These are phyloP conservation scores for Novymonas esmeraldas DNA, from an alignment of 208 protist species.

Conservation along the genomic window DNA sequence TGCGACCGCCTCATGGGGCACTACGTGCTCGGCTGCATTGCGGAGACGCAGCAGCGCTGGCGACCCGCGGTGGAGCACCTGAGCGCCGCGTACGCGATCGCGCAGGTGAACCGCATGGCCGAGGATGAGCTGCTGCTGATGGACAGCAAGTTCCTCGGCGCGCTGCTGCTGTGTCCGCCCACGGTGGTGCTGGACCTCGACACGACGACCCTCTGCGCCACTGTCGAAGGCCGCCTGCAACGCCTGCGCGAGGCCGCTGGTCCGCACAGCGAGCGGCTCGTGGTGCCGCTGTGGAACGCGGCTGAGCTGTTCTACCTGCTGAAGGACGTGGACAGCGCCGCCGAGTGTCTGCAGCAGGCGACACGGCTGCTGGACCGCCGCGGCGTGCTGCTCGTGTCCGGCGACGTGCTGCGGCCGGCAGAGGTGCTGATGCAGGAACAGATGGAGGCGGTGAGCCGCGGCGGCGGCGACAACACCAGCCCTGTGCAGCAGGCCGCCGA, in stretches of 20 bases:
- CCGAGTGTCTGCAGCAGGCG: conserved; percentile 41
- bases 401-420: conserved; percentile 45
- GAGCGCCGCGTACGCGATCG: conserved; percentile 52
- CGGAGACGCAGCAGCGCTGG: conserved; percentile 45
- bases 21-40: conserved; percentile 25
- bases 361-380: conserved; percentile 54
- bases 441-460: conserved; percentile 10
- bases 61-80: conserved; percentile 50
- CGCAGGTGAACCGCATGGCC: conserved; percentile 34
- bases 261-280: conserved; percentile 30
- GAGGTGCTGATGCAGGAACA: conserved; percentile 38
- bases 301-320: conserved; percentile 57
- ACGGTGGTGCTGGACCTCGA: conserved; percentile 38
- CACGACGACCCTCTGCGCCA: conserved; percentile 18
- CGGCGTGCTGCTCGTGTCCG: conserved; percentile 49
- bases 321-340: conserved; percentile 30
- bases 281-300: conserved; percentile 50
- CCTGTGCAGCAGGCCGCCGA: background rate
- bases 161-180: conserved; percentile 43
- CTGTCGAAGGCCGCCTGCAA: conserved; percentile 11
- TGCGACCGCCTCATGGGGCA: conserved; percentile 34
- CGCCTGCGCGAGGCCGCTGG: conserved; percentile 37
- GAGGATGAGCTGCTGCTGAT: conserved; percentile 31
- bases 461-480: background rate
- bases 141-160: conserved; percentile 44